Percentiles rank a stretch among this genome's conserved stretches.
Evolutionary conservation across 495 filamentous ascomycete genomes (phyloP).

Genomic region (Penicillium lividum): DNA sequence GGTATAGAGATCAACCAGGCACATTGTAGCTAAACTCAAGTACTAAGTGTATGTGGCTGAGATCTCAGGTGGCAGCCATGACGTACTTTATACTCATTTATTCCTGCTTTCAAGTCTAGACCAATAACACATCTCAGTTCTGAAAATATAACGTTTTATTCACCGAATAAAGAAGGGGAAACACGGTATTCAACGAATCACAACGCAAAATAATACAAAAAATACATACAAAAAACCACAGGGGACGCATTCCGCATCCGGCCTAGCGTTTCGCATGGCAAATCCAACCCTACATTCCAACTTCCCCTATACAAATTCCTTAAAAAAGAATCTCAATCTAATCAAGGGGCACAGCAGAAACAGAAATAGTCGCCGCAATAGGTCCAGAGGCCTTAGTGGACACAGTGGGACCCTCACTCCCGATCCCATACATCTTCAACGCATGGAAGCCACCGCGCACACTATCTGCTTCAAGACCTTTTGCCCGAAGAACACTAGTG

Average conservation of each 20-base stretch:
- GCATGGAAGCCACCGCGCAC: slow-evolving; percentile 46
- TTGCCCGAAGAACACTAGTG: slow-evolving; percentile 53
- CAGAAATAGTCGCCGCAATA: slow-evolving; percentile 20
- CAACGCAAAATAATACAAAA: not conserved
- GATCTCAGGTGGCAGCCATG: not conserved
- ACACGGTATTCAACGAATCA: not conserved
- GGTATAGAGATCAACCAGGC: too few relatives aligned
- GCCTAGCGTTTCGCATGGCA: slow-evolving; percentile 22
- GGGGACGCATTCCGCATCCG: slow-evolving; percentile 12
- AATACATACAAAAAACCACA: not conserved
- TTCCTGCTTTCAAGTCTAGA: not conserved
- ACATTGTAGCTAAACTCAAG: not conserved
- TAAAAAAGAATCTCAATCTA: slow-evolving; percentile 1
- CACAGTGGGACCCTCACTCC: slow-evolving; percentile 13
- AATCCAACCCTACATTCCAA: slow-evolving; percentile 27
- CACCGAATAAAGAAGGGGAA: not conserved
- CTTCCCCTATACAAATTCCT: not conserved
- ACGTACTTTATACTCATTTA: not conserved
- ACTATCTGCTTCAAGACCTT: slow-evolving; percentile 51
- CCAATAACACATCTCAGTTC: not conserved
- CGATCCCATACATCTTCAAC: slow-evolving; percentile 32
- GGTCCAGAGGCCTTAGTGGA: slow-evolving; percentile 4
- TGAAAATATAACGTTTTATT: slow-evolving; percentile 3
- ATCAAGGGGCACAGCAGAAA: slow-evolving; percentile 27
- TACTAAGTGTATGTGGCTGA: not conserved